Evolutionary conservation across 352 stramenopile species (phyloP).

Genomic region (Phytophthora colocasiae): DNA sequence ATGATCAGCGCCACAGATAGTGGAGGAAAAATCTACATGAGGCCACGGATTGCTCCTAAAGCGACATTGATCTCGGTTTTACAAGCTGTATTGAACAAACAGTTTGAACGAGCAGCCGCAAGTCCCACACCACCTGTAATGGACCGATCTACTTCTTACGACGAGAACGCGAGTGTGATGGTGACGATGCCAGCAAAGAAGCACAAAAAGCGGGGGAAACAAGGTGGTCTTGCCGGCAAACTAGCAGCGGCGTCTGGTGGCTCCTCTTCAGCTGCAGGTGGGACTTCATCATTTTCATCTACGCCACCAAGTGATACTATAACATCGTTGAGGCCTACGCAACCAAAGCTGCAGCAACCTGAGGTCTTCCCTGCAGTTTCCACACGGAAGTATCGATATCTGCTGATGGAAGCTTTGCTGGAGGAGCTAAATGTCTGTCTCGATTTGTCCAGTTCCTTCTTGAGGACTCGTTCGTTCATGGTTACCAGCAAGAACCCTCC

Average conservation of each 20-base stretch:
- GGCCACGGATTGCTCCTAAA: conserved; percentile 12
- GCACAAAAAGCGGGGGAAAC: conserved; percentile 54
- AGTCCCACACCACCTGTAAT: conserved; percentile 28
- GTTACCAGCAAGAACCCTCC: conserved; percentile 76
- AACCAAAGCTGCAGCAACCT: conserved; percentile 42
- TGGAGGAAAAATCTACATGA: conserved; percentile 13
- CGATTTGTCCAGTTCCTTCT: conserved; percentile 55
- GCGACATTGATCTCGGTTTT: conserved; percentile 49
- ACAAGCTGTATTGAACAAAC: conserved; percentile 57
- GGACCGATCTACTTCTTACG: conserved; percentile 37
- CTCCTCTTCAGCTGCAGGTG: conserved; percentile 11
- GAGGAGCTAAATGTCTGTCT: conserved; percentile 60
- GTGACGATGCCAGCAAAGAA: conserved; percentile 36
- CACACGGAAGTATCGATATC: conserved; percentile 62
- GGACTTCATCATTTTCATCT: conserved; percentile 1
- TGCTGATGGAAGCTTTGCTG: conserved; percentile 68
- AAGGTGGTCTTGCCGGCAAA: conserved; percentile 34
- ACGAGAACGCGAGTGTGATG: conserved; percentile 42
- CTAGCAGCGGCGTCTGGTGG: conserved; percentile 11
- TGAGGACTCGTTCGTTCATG: conserved; percentile 60
- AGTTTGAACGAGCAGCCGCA: conserved; percentile 51
- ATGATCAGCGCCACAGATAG: conserved; percentile 10
- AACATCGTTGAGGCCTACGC: conserved; percentile 30
- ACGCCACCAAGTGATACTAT: conserved; percentile 11
- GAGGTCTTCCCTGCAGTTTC: conserved; percentile 38